Evolutionary conservation across 805 yeast genomes (phyloP), one percentile per base, ranked within the genome.

Genomic region (Zygoascus biomembranicola): DNA sequence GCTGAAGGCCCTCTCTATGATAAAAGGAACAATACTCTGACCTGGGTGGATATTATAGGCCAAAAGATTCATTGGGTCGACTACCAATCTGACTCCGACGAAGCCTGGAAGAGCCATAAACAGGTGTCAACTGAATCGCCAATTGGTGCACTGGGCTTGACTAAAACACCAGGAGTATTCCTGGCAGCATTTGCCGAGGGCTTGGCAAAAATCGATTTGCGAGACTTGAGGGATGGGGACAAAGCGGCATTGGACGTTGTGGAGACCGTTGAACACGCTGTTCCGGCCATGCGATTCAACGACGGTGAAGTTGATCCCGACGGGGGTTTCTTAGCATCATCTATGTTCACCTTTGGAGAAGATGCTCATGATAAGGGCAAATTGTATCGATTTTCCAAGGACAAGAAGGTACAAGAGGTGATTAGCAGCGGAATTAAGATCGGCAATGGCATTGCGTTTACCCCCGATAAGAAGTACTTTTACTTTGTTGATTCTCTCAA

Each of bases 301-400:
- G 97, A 90, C 65, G 96, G 97, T 0, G 77, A 80, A 47, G 78
- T 89, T 43, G 90, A 87, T 55, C 84, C 87, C 2, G 71, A 79
- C 62, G 96, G 96, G 0, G 76, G 83, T 57, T 77, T 89, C 50
- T 84, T 87, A 78, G 80, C 87, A 49, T 96, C 97, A 1, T 74
- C 90, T 19, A 90, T 90, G 95, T 50, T 49, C 28, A 54, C 52
- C 16, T 54, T 51, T 23, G 56, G 53, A 16, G 55, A 20, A 18
- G 49, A 46, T n/a, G 50, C 32, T 16, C 49, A 58, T 10, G 43
- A 54, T 26, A 78, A 78, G 52, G 97, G 96, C 0, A 73, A 73
- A 48, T 62, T 83, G 47, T 73, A 77, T 61, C 71, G 74, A 43
- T 70, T 74, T 51, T n/a, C 41, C 19, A 49, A 66, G 0, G 48